Percentiles rank a stretch among this genome's conserved stretches.
Evolutionary conservation across 352 stramenopile genomes (phyloP).

Genomic region (Phytophthora pisi): DNA sequence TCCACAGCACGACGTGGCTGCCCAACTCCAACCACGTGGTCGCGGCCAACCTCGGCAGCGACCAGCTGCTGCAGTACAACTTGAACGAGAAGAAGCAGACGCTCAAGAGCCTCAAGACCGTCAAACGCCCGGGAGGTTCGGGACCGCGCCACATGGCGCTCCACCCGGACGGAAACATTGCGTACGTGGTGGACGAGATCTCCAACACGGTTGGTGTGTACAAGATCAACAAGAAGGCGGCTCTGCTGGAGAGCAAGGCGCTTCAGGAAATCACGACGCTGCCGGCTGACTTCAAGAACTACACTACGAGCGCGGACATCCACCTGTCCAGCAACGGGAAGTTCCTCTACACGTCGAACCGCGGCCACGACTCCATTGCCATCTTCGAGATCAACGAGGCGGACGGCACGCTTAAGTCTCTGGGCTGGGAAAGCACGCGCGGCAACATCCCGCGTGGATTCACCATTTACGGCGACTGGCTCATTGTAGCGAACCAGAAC

Average conservation of each 20-base stretch:
- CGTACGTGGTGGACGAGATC: constrained; percentile 71
- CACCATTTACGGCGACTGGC: constrained; percentile 47
- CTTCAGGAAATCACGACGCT: constrained; percentile 66
- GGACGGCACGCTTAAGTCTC: constrained; percentile 36
- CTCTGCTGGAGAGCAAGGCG: constrained; percentile 29
- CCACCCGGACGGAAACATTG: constrained; percentile 48
- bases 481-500: constrained; percentile 72
- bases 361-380: constrained; percentile 65
- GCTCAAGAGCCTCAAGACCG: constrained; percentile 30
- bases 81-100: constrained; percentile 46
- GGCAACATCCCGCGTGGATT: constrained; percentile 56
- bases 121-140: constrained; percentile 40
- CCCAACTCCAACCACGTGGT: constrained; percentile 48
- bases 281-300: constrained; percentile 37
- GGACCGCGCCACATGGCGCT: constrained; percentile 72
- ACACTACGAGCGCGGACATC: constrained; percentile 50
- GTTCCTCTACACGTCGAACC: constrained; percentile 75
- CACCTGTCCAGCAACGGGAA: constrained; percentile 55
- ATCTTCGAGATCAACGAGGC: constrained; percentile 51
- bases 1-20: constrained; percentile 75
- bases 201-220: constrained; percentile 68
- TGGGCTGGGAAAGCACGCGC: constrained; percentile 50
- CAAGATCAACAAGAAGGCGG: constrained; percentile 34
- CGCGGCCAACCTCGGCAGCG: constrained; percentile 64
- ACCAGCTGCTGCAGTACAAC: constrained; percentile 59